Evolutionary conservation across 2,329 filamentous ascomycete species (phyloP), one percentile per base, ranked within the genome.

Genomic region (Penicillium sp.): DNA sequence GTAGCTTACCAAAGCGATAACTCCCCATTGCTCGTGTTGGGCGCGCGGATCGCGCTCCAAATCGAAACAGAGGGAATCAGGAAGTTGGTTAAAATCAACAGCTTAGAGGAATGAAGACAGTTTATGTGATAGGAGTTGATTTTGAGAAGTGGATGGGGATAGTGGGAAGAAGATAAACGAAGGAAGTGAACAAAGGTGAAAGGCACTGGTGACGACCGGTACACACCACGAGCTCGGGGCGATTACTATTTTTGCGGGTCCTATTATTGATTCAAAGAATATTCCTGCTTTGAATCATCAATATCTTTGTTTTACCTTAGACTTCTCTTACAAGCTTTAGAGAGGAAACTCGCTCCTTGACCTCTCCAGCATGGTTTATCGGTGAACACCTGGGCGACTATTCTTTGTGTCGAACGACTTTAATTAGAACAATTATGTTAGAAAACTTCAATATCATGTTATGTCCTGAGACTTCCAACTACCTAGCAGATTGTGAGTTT

Each of bases 1-100:
- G 14, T 16, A 11, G 48, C 62, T 52, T 54, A 65, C 62, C 62
- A 27, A 65, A 42, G 22, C 62, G 60, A 47, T 59, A 51, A 22
- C 18, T 24, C n/a, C 18, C 35, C 35, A 37, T 37, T 9, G 20
- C n/a, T 37, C 10, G 22, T 24, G 18, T n/a, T 24, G 11, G 10
- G 22, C 20, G 35, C 35, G 35, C n/a, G 22, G 13, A 14, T 10
- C 35, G 20, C 22, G 35, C 28, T 35, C 23, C 20, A 18, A 26
- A 22, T 18, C 10, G 43, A 27, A 20, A 10, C 2, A 27, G 27
- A 40, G 49, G 36, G 43, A 40, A 40, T 47, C 40, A 48, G 28
- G 40, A 32, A 41, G 37, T 10, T 16, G 11, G 23, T 3, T 3
- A 18, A 18, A 9, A 16, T 3, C 14, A 11, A 11, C 3, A 11